These are phyloP conservation scores for Arthonia radiata DNA, from an alignment of 495 filamentous ascomycete genomes.

Conservation along the genomic window DNA sequence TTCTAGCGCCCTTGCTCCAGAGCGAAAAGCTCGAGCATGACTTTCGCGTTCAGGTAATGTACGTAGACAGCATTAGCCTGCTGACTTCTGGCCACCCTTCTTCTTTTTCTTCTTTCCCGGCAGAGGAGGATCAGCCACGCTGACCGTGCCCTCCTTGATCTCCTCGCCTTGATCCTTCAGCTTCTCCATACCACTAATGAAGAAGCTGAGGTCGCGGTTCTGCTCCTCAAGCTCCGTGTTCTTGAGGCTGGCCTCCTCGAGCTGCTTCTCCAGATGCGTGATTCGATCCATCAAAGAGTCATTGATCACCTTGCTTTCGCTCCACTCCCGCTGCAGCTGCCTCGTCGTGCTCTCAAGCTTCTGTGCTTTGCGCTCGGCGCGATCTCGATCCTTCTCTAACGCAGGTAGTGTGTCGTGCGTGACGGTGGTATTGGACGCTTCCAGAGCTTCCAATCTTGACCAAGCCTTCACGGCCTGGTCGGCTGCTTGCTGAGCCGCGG, in stretches of 20 bases:
- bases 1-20: too few species aligned
- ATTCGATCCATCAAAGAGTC: constrained; percentile 56
- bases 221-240: constrained; percentile 47
- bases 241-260: constrained; percentile 22
- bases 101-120: not conserved
- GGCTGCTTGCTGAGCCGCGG: constrained; percentile 36
- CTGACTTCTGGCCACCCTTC: too few species aligned
- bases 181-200: constrained; percentile 63
- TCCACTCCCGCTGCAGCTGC: constrained; percentile 46
- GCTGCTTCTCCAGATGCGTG: constrained; percentile 31
- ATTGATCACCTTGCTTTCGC: constrained; percentile 72
- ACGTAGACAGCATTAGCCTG: too few species aligned
- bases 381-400: constrained; percentile 44
- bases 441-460: constrained; percentile 25
- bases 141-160: constrained; percentile 22
- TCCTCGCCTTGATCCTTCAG: constrained; percentile 38
- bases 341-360: constrained; percentile 55
- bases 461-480: constrained; percentile 25
- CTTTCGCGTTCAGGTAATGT: too few species aligned
- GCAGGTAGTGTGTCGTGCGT: constrained; percentile 30
- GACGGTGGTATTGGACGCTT: constrained; percentile 28
- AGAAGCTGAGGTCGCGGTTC: constrained; percentile 78
- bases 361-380: constrained; percentile 38
- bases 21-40: too few species aligned
- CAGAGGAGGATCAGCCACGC: not conserved